These are phyloP conservation scores for Lipomyces chichibuensis DNA, from an alignment of 805 yeast genomes.

Conservation along the genomic window DNA sequence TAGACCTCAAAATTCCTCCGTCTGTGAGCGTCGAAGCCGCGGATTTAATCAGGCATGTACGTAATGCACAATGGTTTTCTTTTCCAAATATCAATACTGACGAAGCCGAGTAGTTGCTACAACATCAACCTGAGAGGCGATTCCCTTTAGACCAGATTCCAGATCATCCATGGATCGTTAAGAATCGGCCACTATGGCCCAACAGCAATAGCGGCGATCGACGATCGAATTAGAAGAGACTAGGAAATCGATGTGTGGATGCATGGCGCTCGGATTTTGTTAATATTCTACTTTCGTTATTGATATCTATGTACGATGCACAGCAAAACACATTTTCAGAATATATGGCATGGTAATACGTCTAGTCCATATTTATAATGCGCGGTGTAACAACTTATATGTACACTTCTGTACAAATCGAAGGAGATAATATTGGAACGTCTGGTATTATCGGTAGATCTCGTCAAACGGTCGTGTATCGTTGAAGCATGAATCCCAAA, in stretches of 20 bases:
- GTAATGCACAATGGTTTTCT: neutral
- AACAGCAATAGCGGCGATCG: neutral
- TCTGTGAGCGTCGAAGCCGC: constrained; percentile 73
- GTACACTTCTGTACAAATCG: constrained; percentile 2
- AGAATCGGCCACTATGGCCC: constrained; percentile 66
- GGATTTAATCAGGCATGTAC: constrained; percentile 61
- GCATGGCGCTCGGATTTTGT: neutral
- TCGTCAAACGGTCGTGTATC: constrained; percentile 96
- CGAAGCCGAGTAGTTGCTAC: constrained; percentile 51
- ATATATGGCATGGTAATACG: neutral
- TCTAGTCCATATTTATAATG: neutral
- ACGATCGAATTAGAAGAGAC: neutral
- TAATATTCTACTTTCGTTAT: neutral
- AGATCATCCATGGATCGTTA: constrained; percentile 81
- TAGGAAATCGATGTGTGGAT: neutral
- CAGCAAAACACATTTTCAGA: neutral
- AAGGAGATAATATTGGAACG: neutral
- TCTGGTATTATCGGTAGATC: constrained; percentile 60
- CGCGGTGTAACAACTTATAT: neutral
- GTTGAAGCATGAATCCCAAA: constrained; percentile 89
- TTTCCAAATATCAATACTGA: neutral
- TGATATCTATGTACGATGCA: neutral
- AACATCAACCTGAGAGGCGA: constrained; percentile 70
- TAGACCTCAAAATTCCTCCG: constrained; percentile 74
- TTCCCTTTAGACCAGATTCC: constrained; percentile 62